phyloP scores from a whole-genome alignment of 305 asterid genomes.

The Striga hermonthica region DNA sequence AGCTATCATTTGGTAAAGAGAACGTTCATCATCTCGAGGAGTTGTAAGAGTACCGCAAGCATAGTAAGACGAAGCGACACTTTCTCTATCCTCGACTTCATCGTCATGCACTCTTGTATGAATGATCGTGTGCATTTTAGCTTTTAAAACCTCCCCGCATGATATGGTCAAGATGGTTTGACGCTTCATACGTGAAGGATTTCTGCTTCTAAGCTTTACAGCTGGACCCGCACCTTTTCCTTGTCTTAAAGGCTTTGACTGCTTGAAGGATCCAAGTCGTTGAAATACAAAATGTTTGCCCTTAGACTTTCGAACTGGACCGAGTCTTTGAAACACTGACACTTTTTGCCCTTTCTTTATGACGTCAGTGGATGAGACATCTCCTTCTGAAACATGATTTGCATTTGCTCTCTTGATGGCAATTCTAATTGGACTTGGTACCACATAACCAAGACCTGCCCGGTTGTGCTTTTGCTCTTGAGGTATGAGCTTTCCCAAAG shows the following conservation, averaged over 20 bases:
- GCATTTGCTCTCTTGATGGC: not conserved
- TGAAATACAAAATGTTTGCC: not conserved
- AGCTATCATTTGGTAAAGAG: too few relatives aligned
- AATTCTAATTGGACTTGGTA: not conserved
- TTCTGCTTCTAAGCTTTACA: not conserved
- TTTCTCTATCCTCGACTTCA: too few relatives aligned
- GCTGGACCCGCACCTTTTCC: not conserved
- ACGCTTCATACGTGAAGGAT: not conserved
- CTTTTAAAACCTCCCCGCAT: too few relatives aligned
- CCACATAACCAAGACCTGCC: not conserved
- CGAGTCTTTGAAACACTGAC: not conserved
- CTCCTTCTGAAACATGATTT: not conserved
- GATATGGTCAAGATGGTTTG: not conserved
- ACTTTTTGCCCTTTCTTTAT: not conserved
- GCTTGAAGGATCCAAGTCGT: not conserved
- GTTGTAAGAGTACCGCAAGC: too few relatives aligned
- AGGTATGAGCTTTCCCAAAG: too few relatives aligned
- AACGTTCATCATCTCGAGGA: too few relatives aligned
- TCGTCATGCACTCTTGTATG: too few relatives aligned
- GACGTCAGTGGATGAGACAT: not conserved
- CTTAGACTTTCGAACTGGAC: too few relatives aligned
- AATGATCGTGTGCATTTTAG: too few relatives aligned
- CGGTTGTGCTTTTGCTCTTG: too few relatives aligned
- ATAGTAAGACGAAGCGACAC: too few relatives aligned
- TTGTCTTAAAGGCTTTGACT: not conserved